Conservation (phyloP, 768 basidiomycete genomes). For the Tulasnella sp. region DNA sequence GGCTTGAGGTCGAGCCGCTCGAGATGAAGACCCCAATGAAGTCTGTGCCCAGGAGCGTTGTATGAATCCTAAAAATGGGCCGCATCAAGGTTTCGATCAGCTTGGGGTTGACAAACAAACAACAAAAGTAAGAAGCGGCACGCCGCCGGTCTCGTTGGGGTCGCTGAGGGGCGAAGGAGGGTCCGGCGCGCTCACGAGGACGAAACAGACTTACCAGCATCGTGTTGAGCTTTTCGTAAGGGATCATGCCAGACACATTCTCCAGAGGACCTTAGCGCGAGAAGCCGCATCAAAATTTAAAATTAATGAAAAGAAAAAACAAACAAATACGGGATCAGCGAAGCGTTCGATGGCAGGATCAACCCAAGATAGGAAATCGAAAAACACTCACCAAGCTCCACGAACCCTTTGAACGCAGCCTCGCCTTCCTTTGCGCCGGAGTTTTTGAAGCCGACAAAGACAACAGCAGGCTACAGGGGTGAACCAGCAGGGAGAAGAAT, state of each 20-base stretch:
- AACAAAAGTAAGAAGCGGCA: not conserved
- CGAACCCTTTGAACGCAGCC: conserved; percentile 16
- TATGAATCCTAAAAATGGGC: not conserved
- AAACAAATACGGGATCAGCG: not conserved
- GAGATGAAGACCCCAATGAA: conserved; percentile 13
- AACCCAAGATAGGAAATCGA: not conserved
- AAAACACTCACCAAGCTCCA: conserved; percentile 6
- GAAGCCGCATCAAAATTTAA: not conserved
- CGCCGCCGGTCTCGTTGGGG: not conserved
- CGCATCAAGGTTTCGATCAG: not conserved
- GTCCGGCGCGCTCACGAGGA: not conserved
- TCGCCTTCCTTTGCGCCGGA: conserved; percentile 5
- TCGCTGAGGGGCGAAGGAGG: not conserved
- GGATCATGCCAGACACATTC: conserved; percentile 16
- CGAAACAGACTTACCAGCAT: conserved; percentile 13
- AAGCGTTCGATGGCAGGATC: not conserved
- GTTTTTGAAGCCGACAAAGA: conserved; percentile 2
- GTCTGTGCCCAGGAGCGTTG: conserved; percentile 1
- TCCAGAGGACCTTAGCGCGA: conserved; percentile 6
- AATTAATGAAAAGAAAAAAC: not conserved
- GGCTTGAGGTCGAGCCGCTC: conserved; percentile 14
- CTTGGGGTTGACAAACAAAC: not conserved
- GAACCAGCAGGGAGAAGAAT: not conserved
- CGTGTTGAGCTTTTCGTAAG: conserved; percentile 18
- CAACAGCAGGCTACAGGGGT: not conserved